These are phyloP conservation scores for Pyrus hybrid DNA, from an alignment of 331 rosid genomes.

Conservation along the genomic window DNA sequence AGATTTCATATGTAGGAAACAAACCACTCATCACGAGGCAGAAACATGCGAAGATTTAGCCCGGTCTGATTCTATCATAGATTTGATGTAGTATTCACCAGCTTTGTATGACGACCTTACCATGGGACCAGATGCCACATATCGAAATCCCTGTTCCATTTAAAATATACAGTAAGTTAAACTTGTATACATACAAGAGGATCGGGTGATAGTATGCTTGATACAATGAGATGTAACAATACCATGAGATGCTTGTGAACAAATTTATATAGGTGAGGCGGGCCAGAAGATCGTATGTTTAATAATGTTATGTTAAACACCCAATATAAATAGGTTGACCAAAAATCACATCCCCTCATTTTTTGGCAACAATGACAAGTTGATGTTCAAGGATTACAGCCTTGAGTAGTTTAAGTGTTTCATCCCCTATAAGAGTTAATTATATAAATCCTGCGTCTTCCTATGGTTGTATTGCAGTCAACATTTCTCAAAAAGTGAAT, in stretches of 20 bases:
- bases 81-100: conserved; percentile 90
- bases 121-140: conserved; percentile 93
- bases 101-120: conserved; percentile 93
- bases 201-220: conserved; percentile 5
- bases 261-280: not conserved
- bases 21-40: conserved; percentile 22
- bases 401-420: not conserved
- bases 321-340: not conserved
- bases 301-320: no score
- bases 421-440: no score
- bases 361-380: not conserved
- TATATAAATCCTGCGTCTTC: no score
- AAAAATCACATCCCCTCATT: not conserved
- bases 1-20: conserved; percentile 13
- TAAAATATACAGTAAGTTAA: conserved; percentile 9
- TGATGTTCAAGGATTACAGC: not conserved
- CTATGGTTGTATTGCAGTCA: not conserved
- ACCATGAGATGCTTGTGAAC: not conserved
- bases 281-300: not conserved
- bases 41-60: conserved; percentile 49
- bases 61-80: conserved; percentile 93
- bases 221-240: not conserved
- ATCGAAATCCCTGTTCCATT: conserved; percentile 68
- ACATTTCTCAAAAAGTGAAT: not conserved
- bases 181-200: conserved; percentile 6